Conservation (phyloP, 2,329 filamentous ascomycete genomes). For the Clathrospora elynae region DNA sequence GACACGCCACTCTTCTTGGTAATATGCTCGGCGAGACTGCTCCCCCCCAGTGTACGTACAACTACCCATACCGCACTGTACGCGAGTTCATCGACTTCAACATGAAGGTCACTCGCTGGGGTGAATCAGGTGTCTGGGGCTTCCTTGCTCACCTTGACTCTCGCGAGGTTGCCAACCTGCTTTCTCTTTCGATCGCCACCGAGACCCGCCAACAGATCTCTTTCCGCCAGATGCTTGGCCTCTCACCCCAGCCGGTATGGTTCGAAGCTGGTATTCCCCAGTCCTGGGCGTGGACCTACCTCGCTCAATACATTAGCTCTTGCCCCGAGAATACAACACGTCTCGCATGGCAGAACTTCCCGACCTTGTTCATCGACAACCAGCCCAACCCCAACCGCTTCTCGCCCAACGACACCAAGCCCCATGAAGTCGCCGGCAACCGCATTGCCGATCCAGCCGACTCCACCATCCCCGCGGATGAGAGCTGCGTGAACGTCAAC, state of each 20-base stretch:
- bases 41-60: conserved; percentile 77
- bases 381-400: conserved; percentile 75
- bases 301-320: conserved; percentile 79
- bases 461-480: conserved; percentile 51
- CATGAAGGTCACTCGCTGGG: conserved; percentile 82
- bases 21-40: conserved; percentile 77
- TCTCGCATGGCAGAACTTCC: conserved; percentile 85
- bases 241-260: conserved; percentile 83
- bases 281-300: conserved; percentile 80
- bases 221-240: conserved; percentile 80
- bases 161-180: conserved; percentile 71
- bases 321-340: conserved; percentile 76
- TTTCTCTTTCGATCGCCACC: conserved; percentile 76
- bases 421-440: conserved; percentile 68
- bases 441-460: conserved; percentile 62
- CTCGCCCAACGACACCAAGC: conserved; percentile 64
- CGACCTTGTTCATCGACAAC: conserved; percentile 71
- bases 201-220: conserved; percentile 84
- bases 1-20: conserved; percentile 75
- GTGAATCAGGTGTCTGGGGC: conserved; percentile 79
- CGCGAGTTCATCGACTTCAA: conserved; percentile 81
- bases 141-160: conserved; percentile 80
- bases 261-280: conserved; percentile 80
- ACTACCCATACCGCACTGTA: conserved; percentile 77
- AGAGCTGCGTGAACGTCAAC: conserved; percentile 64